phyloP scores from a whole-genome alignment of 2,329 filamentous ascomycete genomes.

The Coleophoma cylindrospora region DNA sequence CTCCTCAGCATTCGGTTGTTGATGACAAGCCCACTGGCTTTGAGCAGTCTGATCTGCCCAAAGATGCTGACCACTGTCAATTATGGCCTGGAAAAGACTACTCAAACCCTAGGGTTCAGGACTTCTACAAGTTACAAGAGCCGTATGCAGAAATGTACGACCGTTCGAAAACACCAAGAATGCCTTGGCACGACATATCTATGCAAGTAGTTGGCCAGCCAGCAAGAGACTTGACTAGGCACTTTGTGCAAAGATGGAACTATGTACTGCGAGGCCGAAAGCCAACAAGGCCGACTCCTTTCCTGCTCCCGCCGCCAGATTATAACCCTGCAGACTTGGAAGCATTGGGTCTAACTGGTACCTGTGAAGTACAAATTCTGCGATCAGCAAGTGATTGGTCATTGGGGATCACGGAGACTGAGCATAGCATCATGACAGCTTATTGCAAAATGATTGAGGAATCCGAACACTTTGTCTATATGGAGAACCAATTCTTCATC shows the following conservation, averaged over 20 bases:
- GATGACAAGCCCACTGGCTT: slow-evolving; percentile 97
- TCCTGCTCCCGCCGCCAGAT: slow-evolving; percentile 88
- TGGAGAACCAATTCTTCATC: slow-evolving; percentile 98
- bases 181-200: slow-evolving; percentile 98
- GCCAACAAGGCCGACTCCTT: slow-evolving; percentile 87
- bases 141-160: slow-evolving; percentile 99
- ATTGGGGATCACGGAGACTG: slow-evolving; percentile 78
- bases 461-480: slow-evolving; percentile 96
- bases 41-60: slow-evolving; percentile 69
- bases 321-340: slow-evolving; percentile 83
- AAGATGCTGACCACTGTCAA: slow-evolving; percentile 91
- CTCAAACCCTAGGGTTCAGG: slow-evolving; percentile 90
- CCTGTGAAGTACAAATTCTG: slow-evolving; percentile 93
- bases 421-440: slow-evolving; percentile 93
- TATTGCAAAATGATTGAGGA: slow-evolving; percentile 93
- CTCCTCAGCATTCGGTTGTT: slow-evolving; percentile 81
- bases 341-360: slow-evolving; percentile 81
- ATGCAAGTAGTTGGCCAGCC: slow-evolving; percentile 98
- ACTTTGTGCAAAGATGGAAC: slow-evolving; percentile 98
- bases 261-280: slow-evolving; percentile 91
- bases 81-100: slow-evolving; percentile 98
- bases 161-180: slow-evolving; percentile 78
- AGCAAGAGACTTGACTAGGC: slow-evolving; percentile 85
- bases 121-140: slow-evolving; percentile 89
- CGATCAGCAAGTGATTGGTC: slow-evolving; percentile 91